Conservation (phyloP, 1,284 basidiomycete genomes). For the Cryptococcus amylolentus region DNA sequence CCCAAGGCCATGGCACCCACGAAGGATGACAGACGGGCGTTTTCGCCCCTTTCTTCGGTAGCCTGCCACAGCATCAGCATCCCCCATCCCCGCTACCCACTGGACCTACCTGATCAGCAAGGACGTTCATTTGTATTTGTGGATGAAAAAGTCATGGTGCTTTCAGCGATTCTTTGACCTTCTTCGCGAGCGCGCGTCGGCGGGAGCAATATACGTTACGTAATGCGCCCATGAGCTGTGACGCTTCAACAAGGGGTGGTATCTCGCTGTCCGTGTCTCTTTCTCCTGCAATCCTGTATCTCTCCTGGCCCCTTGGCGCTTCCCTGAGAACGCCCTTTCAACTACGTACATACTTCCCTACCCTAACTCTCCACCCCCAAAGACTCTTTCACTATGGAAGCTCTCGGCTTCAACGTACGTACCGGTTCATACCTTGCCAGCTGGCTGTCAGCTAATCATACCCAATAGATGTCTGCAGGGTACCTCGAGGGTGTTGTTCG, state of each 20-base stretch:
- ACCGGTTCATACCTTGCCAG: slow-evolving; percentile 17
- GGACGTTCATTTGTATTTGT: slow-evolving; percentile 46
- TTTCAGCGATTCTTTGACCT: no score
- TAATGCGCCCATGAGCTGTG: not conserved
- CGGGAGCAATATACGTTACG: not conserved
- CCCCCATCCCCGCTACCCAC: not conserved
- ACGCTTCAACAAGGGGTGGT: no score
- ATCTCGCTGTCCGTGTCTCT: not conserved
- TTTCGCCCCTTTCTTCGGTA: slow-evolving; percentile 96
- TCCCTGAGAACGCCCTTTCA: no score
- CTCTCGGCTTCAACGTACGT: slow-evolving; percentile 78
- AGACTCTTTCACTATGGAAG: slow-evolving; percentile 62
- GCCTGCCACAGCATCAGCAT: slow-evolving; percentile 57
- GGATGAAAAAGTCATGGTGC: no score
- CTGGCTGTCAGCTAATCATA: not conserved
- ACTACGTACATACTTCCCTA: not conserved
- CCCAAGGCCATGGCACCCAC: slow-evolving; percentile 95
- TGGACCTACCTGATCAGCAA: slow-evolving; percentile 48
- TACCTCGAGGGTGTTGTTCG: slow-evolving; percentile 90
- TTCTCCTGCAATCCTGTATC: not conserved
- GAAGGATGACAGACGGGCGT: slow-evolving; percentile 96
- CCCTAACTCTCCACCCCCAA: not conserved
- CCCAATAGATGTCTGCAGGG: slow-evolving; percentile 67
- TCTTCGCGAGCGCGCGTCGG: not conserved
- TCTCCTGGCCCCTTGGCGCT: not conserved